Evolutionary conservation across 768 basidiomycete genomes (phyloP), one percentile per base, ranked within the genome.

Genomic region (Mycena venus): DNA sequence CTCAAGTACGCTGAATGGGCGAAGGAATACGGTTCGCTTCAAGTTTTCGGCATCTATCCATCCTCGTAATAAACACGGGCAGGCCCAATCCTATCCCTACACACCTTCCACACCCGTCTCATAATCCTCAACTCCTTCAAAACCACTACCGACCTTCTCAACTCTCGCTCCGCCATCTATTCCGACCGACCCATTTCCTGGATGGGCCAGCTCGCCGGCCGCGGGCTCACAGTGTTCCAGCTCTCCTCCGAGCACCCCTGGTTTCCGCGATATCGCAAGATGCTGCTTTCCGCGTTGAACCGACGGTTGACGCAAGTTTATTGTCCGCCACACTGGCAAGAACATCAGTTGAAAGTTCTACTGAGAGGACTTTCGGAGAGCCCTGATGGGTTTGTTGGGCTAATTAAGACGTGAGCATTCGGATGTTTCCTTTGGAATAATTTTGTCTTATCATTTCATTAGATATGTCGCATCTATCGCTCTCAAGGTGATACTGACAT

Each of bases 71-170:
- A 27, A 51, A 7, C 25, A 17, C 19, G 49, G 8, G 8, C 60
- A 88, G 85, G 88, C 1, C 84, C 86, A 36, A 77, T 91, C 14
- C 78, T 89, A 19, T 85, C 85, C 69, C 78, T 86, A 53, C 84
- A 79, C 51, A 64, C 81, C 56, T 79, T 88, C 61, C 84, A 84
- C 61, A 80, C 79, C 38, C 78, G 84, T n/a, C 82, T 86, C 17
- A 81, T 91, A 58, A 79, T 91, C 70, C 78, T 91, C 25, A 91
- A 88, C 80, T 85, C 85, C 21, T 82, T 82, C 42, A 83, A 83
- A 64, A 82, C 84, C 12, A 87, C 84, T 2, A 77, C 82, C 32
- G 88, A 89, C 56, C 82, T 91, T 15, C 83, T 91, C 40, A 89
- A 90, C 58, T 79, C 81, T 36, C 86, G 88, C 14, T 87, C 88